Base-by-base conservation (phyloP, 2,329 filamentous ascomycete species). In the Colletotrichum karsti region DNA sequence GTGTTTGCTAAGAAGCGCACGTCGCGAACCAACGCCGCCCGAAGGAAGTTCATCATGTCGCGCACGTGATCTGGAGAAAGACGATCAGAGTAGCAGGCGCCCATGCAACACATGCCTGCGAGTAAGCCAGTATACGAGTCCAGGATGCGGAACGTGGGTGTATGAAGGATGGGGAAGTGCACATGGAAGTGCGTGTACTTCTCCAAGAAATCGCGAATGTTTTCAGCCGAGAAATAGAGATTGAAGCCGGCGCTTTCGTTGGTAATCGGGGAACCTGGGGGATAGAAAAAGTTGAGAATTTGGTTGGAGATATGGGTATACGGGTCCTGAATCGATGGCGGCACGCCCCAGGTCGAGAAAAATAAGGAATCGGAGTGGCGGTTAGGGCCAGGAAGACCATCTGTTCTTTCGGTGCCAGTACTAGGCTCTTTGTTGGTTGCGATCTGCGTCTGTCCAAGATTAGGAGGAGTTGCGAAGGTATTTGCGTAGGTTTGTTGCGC, bases 121-220 rank as follows among this genome's bases (percentile, higher is more conserved):
- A 93, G 81, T 69, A 94, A 84, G 71, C 90, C 90, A 68, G 90
- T 88, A 76, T 91, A 90, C 51, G 89, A 87, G 69, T 90, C 85
- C 69, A 87, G 83, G 59, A 92, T 86, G 74, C 89, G 87, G 79
- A 94, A 93, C 8, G 91, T 92, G 37, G 91, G 87, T 76, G 91
- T 85, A 75, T 94, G 91, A 58, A 94, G 85, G 72, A 92, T 85
- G 20, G 91, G 89, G 81, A 92, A 93, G 77, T 94, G 92, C 69
- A 88, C 86, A 77, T 93, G 90, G 77, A 91, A 93, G 77, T 92
- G 90, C 67, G 86, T 89, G 82, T 92, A 93, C 74, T 90, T 86
- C 73, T 90, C 86, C 77, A 93, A 84, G 76, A 93, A 93, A 75
- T 90, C 86, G 81, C 89, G 90, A 75, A 93, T 84, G 77, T 92